These are phyloP conservation scores for Scedosporium minutisporum DNA, from an alignment of 2,329 filamentous ascomycete species.

Conservation along the genomic window DNA sequence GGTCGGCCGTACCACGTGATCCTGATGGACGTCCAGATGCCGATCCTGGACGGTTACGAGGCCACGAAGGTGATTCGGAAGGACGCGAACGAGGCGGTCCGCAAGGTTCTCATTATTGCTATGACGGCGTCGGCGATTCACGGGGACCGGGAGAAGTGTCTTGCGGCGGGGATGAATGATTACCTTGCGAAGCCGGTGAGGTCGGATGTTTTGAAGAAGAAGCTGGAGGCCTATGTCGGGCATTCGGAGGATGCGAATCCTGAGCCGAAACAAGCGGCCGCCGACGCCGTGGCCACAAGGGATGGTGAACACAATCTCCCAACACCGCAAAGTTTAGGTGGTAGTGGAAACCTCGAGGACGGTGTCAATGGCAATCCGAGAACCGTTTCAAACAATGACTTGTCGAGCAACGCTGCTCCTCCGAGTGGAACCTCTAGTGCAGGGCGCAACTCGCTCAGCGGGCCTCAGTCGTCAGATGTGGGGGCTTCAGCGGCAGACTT, in stretches of 20 bases:
- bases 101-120: conserved; percentile 83
- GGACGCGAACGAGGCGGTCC: conserved; percentile 66
- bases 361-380: background rate
- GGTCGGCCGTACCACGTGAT: conserved; percentile 78
- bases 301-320: background rate
- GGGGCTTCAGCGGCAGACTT: background rate
- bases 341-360: background rate
- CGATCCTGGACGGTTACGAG: conserved; percentile 83
- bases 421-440: background rate
- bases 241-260: conserved; percentile 18
- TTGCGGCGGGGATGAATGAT: conserved; percentile 96
- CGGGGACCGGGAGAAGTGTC: conserved; percentile 86
- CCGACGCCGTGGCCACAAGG: background rate
- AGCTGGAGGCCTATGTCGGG: conserved; percentile 54
- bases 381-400: background rate
- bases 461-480: background rate
- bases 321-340: background rate
- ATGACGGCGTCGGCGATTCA: conserved; percentile 96
- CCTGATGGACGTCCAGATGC: conserved; percentile 96
- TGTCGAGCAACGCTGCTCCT: background rate
- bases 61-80: conserved; percentile 74
- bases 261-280: background rate
- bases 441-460: background rate
- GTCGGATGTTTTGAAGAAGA: conserved; percentile 74
- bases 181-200: conserved; percentile 94